Evolutionary conservation across 1,284 basidiomycete genomes (phyloP), one percentile per base, ranked within the genome.

Genomic region (Singerocomus inundabilis): DNA sequence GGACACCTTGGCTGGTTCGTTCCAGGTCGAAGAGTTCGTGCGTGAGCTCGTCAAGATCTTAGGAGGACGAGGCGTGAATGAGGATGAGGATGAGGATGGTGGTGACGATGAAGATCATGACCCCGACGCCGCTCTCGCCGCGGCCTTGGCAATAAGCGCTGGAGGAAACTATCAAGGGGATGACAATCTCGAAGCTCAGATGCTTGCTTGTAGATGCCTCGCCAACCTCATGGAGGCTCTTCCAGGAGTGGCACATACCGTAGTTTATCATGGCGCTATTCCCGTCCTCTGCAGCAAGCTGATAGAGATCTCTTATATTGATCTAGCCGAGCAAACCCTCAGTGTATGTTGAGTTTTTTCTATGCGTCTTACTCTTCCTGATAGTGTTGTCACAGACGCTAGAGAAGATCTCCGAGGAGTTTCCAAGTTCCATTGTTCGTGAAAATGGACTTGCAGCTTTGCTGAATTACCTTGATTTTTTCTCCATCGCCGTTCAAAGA

Each of bases 201-300:
- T 97, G 39, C 78, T 98, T 41, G 94, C 95, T 38, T 97, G 93
- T 70, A 80, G 95, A 53, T 98, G 94, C 68, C 77, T 98, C 48
- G 94, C 94, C 36, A 97, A 98, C 68, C 78, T 98, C 51, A 94
- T 98, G 91, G 94, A 98, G 70, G 94, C 93, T 10, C 77, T 98
- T 12, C 95, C 95, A 13, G 93, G 93, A 26, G 89, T 92, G 45
- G 91, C 93, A 10, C 93, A 96, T 65, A 94, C 91, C 30, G 87
- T 98, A 57, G 94, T 97, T 35, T 92, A 96, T 64, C 90, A 95
- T 61, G 94, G 93, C 16, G 94, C 93, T 15, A 94, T 98, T 50
- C 93, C 91, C 18, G 92, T 94, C 30, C 78, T 98, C 42, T 97
- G 94, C 80, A 91, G 89, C 77, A 97, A 98, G 70, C 73, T 98